Base-by-base conservation (phyloP, 495 filamentous ascomycete species). In the Thozetella sp. region DNA sequence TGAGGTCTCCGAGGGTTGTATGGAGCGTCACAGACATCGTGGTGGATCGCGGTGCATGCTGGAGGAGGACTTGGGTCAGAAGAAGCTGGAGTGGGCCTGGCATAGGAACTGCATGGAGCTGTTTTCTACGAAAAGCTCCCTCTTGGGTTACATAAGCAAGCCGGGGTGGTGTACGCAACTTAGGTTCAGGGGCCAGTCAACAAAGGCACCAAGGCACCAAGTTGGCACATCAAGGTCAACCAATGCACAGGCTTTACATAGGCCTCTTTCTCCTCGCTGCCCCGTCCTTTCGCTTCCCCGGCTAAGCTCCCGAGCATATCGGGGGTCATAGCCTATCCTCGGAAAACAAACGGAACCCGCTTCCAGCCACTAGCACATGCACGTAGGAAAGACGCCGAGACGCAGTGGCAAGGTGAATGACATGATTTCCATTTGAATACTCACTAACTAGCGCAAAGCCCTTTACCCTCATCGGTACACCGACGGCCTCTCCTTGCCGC, bases 1-100 rank as follows among this genome's bases (percentile, higher is more conserved):
- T 99, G 68, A 99, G 83, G 74, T 94, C 90, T 63, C 95, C 95
- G 55, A 89, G 83, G 19, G 87, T 90, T 45, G 95, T 99, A 78
- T 97, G 93, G 12, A 99, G 84, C 73, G 95, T 86, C 63, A 84
- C 79, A 22, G 83, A 85, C 85, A 88, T 88, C 60, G 45, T 71
- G 66, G 30, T 12, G 23, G 22, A 23, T 22, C 4, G 46, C 25
- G 22, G 26, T 22, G 19, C 27, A 12, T 51, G 55, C 26, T 6
- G 3, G n/a, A 52, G 50, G 19, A 48, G 23, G 22, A 40, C 2
- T 48, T 46, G 22, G 52, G 23, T 55, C 22, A 3, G 26, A 45
- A 26, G 48, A 25, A 15, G 30, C 15, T 37, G 30, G 30, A 37
- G 30, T 15, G 6, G 15, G 6, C 30, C 15, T 37, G 30, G 30